Evolutionary conservation across 148 eudicot species (phyloP).

Genomic region (Selenicereus undatus): DNA sequence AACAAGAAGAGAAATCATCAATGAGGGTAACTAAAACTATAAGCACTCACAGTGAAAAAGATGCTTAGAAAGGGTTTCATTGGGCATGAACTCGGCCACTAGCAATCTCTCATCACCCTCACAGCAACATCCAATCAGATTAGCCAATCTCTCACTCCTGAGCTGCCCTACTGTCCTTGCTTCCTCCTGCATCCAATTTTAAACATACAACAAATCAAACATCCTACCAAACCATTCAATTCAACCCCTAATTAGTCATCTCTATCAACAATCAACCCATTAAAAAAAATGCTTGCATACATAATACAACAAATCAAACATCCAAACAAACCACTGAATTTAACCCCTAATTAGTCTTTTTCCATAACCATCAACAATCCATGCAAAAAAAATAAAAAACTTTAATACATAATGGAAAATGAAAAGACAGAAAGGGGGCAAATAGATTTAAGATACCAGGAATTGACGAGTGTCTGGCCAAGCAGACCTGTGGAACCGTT

Average conservation of each 20-base stretch:
- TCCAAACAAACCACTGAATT: slow-evolving; percentile 1
- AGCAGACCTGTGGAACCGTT: slow-evolving; percentile 77
- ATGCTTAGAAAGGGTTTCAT: slow-evolving; percentile 86
- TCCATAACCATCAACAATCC: not conserved
- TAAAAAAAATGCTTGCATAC: no score
- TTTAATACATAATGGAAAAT: not conserved
- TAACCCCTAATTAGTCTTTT: not conserved
- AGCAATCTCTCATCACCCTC: slow-evolving; percentile 84
- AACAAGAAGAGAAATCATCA: not conserved
- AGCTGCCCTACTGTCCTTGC: slow-evolving; percentile 74
- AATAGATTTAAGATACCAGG: slow-evolving; percentile 33
- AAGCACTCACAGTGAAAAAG: slow-evolving; percentile 66
- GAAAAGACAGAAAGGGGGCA: not conserved
- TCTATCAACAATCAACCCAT: not conserved
- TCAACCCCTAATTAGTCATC: not conserved
- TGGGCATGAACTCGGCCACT: slow-evolving; percentile 84
- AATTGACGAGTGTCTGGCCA: slow-evolving; percentile 86
- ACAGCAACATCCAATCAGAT: slow-evolving; percentile 76
- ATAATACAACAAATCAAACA: slow-evolving; percentile 14
- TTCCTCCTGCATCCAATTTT: slow-evolving; percentile 56
- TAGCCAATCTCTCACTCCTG: slow-evolving; percentile 69
- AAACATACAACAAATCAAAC: slow-evolving; percentile 16
- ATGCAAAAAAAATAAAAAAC: slow-evolving; percentile 4
- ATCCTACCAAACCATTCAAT: slow-evolving; percentile 6
- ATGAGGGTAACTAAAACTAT: not conserved